Conservation (phyloP, 2,329 filamentous ascomycete species). For the Fusarium temperatum region DNA sequence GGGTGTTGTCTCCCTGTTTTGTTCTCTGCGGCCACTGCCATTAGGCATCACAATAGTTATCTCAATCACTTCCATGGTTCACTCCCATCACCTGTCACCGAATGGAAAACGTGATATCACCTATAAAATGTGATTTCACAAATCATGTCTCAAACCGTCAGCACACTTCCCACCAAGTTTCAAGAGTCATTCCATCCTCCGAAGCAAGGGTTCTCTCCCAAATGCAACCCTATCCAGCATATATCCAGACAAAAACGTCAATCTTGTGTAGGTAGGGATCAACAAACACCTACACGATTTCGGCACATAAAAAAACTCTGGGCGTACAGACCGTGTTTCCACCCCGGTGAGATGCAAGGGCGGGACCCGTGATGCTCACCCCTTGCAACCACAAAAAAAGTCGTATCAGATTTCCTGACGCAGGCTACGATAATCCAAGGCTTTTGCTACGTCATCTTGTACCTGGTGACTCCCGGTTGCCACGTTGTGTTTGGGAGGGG, state of each 20-base stretch:
- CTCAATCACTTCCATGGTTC: background rate
- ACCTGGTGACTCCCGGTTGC: background rate
- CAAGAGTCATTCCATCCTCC: background rate
- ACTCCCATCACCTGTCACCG: background rate
- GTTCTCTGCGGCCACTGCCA: background rate
- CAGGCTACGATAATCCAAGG: background rate
- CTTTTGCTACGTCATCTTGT: background rate
- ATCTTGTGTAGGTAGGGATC: background rate
- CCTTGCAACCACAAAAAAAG: background rate
- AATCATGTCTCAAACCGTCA: background rate
- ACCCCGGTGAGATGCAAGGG: slow-evolving; percentile 18
- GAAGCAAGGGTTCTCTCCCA: background rate
- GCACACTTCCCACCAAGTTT: background rate
- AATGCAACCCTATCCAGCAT: background rate
- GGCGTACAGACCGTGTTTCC: slow-evolving; percentile 12
- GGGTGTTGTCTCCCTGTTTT: background rate
- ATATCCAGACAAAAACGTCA: background rate
- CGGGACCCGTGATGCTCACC: background rate
- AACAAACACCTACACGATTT: background rate
- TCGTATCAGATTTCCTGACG: background rate
- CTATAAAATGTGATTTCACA: background rate
- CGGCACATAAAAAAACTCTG: background rate
- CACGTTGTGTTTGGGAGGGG: background rate
- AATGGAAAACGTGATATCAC: background rate
- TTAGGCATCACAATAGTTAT: background rate